A percentile compares a stretch with the other conserved stretches of the same genome.
Evolutionary conservation across 1,284 basidiomycete species (phyloP).

Genomic region (Ceratorhiza oryzae-sativae): DNA sequence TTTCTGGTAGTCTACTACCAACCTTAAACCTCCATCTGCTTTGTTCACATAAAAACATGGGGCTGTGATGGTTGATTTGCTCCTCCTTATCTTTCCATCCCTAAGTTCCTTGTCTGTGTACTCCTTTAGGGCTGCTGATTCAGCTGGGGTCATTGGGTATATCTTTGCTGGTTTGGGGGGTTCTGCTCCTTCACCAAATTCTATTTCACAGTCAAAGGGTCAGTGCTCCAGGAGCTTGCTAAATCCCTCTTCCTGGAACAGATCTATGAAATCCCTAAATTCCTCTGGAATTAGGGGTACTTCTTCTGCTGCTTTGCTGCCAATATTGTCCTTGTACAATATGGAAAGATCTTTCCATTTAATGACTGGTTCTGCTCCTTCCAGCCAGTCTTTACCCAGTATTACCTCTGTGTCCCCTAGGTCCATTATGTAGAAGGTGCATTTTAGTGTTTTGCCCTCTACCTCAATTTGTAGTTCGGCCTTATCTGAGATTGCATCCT

Average conservation of each 20-base stretch:
- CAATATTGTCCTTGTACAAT: no score
- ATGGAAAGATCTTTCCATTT: no score
- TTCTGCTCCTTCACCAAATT: background rate
- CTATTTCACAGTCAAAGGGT: conserved; percentile 1
- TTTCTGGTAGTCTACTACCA: conserved; percentile 15
- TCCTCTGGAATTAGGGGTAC: no score
- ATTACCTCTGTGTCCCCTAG: no score
- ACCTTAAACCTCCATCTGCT: background rate
- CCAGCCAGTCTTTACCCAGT: no score
- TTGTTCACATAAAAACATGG: conserved; percentile 20
- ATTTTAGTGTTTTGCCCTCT: no score
- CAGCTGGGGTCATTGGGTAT: background rate
- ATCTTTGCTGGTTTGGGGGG: conserved; percentile 5
- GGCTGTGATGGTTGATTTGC: background rate
- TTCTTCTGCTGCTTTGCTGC: no score
- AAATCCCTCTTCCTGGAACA: no score
- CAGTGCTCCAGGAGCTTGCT: no score
- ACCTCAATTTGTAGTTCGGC: no score
- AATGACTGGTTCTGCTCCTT: background rate
- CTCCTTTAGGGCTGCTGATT: background rate
- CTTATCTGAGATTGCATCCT: background rate
- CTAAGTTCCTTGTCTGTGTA: conserved; percentile 1
- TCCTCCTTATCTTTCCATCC: background rate
- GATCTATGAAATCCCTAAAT: background rate
- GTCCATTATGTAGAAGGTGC: no score